phyloP scores from a whole-genome alignment of 129 eudicot genomes.

The Rutidosis leptorrhynchoides region DNA sequence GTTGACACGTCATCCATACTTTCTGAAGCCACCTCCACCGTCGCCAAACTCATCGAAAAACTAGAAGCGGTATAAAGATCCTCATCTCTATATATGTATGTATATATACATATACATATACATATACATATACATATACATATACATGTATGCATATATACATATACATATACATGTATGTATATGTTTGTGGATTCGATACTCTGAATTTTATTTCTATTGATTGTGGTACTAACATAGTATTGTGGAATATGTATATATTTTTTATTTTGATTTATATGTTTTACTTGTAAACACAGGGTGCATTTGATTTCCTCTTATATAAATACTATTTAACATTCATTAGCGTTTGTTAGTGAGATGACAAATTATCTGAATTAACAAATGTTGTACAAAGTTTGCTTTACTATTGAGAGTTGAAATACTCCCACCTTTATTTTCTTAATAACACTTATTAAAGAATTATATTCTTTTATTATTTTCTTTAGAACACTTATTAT shows the following conservation, averaged over 20 bases:
- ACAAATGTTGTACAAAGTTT: too few relatives aligned
- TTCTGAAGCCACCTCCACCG: constrained; percentile 79
- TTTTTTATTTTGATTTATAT: background rate
- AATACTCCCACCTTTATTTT: too few relatives aligned
- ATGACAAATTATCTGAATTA: too few relatives aligned
- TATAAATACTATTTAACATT: too few relatives aligned
- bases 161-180: background rate
- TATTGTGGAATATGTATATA: background rate
- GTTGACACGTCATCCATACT: constrained; percentile 82
- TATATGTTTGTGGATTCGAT: too few relatives aligned
- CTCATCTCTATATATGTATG: background rate
- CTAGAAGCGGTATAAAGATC: constrained; percentile 67
- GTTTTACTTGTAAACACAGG: background rate
- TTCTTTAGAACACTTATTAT: too few relatives aligned
- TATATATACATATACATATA: background rate
- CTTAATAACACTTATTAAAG: too few relatives aligned
- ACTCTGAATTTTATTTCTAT: background rate
- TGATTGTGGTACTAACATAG: background rate
- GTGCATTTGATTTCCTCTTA: too few relatives aligned
- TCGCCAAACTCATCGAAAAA: constrained; percentile 88
- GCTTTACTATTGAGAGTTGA: too few relatives aligned
- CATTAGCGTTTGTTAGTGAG: too few relatives aligned
- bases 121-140: too few relatives aligned
- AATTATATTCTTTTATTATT: too few relatives aligned
- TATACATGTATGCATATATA: background rate